These are phyloP conservation scores for Hanseniaspora opuntiae DNA, from an alignment of 805 yeast species.

Conservation along the genomic window DNA sequence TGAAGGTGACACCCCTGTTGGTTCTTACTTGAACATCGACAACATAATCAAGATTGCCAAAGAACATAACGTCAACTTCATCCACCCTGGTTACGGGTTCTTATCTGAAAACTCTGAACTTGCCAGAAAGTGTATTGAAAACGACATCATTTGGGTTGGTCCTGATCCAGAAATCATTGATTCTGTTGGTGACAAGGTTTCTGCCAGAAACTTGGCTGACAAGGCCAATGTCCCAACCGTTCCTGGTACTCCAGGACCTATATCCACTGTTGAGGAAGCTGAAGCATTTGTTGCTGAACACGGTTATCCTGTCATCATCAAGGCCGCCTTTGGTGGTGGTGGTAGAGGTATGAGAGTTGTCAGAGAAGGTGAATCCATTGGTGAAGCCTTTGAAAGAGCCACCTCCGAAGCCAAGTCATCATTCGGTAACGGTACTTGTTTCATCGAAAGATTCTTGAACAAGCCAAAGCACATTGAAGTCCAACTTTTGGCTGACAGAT, in stretches of 20 bases:
- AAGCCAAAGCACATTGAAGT: constrained; percentile 97
- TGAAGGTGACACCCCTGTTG: constrained; percentile 78
- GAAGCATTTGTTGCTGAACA: constrained; percentile 60
- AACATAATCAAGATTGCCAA: constrained; percentile 81
- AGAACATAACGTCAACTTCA: constrained; percentile 65
- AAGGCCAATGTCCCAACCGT: constrained; percentile 79
- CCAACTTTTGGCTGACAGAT: constrained; percentile 81
- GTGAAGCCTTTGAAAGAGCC: constrained; percentile 86
- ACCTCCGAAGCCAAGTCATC: constrained; percentile 86
- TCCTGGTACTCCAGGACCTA: constrained; percentile 97
- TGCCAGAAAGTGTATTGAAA: constrained; percentile 79
- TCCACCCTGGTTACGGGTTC: constrained; percentile 89
- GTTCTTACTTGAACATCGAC: constrained; percentile 89
- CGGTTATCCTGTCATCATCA: constrained; percentile 93
- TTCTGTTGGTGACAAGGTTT: constrained; percentile 91
- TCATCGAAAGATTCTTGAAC: constrained; percentile 88
- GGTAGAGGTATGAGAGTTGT: constrained; percentile 99
- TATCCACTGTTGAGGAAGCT: constrained; percentile 68
- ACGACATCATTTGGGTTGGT: constrained; percentile 92
- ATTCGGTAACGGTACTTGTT: constrained; percentile 97
- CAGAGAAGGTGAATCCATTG: constrained; percentile 84
- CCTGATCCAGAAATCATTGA: constrained; percentile 82
- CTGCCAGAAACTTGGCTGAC: constrained; percentile 79
- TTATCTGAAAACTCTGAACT: constrained; percentile 83
- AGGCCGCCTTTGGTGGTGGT: constrained; percentile 99